Conservation (phyloP, 106 monocot genomes). For the Hemerocallis citrina region DNA sequence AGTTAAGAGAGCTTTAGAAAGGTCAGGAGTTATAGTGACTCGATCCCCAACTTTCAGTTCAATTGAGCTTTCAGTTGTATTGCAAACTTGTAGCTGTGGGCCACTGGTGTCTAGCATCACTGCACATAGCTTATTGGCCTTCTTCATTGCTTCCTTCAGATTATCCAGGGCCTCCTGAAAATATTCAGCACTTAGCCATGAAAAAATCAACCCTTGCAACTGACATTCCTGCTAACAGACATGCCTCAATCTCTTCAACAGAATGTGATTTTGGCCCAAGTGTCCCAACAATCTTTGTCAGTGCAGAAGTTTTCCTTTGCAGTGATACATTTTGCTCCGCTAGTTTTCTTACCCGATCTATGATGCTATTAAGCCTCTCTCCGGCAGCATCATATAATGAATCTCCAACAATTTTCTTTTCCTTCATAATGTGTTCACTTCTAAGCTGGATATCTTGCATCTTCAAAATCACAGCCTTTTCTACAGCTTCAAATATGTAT, state of each 20-base stretch:
- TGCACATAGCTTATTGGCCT: slow-evolving; percentile 73
- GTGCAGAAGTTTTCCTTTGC: too few relatives aligned
- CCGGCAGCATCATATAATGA: too few relatives aligned
- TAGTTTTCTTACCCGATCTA: too few relatives aligned
- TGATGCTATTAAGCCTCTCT: too few relatives aligned
- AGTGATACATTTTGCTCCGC: too few relatives aligned
- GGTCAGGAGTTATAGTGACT: slow-evolving; percentile 69
- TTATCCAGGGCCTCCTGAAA: slow-evolving; percentile 87
- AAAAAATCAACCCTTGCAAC: slow-evolving; percentile 95
- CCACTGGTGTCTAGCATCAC: slow-evolving; percentile 93
- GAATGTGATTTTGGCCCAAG: slow-evolving; percentile 76
- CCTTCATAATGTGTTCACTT: slow-evolving; percentile 41
- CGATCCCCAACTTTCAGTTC: slow-evolving; percentile 45
- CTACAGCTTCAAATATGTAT: slow-evolving; percentile 59
- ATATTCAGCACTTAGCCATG: slow-evolving; percentile 58
- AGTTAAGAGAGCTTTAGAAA: slow-evolving; percentile 33
- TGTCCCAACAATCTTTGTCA: slow-evolving; percentile 66
- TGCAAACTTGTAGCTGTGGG: slow-evolving; percentile 72
- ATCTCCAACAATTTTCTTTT: slow-evolving; percentile 53
- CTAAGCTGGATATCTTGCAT: slow-evolving; percentile 51
- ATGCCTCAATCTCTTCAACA: slow-evolving; percentile 58
- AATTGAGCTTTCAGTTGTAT: slow-evolving; percentile 45
- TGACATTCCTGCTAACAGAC: slow-evolving; percentile 72
- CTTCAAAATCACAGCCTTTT: slow-evolving; percentile 50
- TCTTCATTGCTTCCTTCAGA: slow-evolving; percentile 50